Percentiles rank a stretch among this genome's conserved stretches.
These are phyloP conservation scores for Xenosphaeropsis pyriputrescens DNA, from an alignment of 2,329 filamentous ascomycete species.

Conservation along the genomic window DNA sequence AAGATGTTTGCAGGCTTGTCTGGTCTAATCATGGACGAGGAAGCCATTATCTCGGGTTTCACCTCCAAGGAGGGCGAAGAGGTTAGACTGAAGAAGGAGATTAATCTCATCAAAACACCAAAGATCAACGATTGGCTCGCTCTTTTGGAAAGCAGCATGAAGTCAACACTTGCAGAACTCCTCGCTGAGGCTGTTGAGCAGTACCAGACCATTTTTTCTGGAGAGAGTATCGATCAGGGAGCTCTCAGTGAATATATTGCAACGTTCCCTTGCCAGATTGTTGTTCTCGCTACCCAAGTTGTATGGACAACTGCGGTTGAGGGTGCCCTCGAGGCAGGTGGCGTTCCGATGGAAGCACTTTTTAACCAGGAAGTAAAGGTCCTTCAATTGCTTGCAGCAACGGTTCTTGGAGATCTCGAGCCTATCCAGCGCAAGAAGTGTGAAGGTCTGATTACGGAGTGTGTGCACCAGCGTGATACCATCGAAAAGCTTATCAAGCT, in stretches of 20 bases:
- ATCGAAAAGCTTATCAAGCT: conserved; percentile 73
- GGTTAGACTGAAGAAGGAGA: conserved; percentile 76
- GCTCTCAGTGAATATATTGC: conserved; percentile 70
- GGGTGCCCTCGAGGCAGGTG: conserved; percentile 56
- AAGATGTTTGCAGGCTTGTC: conserved; percentile 99
- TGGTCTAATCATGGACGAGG: conserved; percentile 81
- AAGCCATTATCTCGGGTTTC: conserved; percentile 78
- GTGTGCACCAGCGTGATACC: conserved; percentile 89
- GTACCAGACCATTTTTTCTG: conserved; percentile 66
- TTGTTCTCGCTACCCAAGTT: conserved; percentile 84
- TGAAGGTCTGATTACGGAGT: conserved; percentile 97
- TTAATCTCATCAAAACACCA: conserved; percentile 84
- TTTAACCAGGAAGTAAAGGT: conserved; percentile 76
- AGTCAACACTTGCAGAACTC: conserved; percentile 79
- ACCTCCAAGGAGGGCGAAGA: conserved; percentile 91
- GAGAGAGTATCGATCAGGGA: conserved; percentile 51
- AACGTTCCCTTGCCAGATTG: conserved; percentile 82
- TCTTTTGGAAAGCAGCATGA: conserved; percentile 85
- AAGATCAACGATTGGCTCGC: conserved; percentile 99
- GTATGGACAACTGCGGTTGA: conserved; percentile 89
- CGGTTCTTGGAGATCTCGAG: conserved; percentile 80
- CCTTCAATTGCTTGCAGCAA: conserved; percentile 71
- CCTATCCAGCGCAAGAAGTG: conserved; percentile 87
- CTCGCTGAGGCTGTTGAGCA: conserved; percentile 74
- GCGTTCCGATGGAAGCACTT: conserved; percentile 51